These are phyloP conservation scores for Agrocybe chaxingu DNA, from an alignment of 768 basidiomycete species.

Conservation along the genomic window DNA sequence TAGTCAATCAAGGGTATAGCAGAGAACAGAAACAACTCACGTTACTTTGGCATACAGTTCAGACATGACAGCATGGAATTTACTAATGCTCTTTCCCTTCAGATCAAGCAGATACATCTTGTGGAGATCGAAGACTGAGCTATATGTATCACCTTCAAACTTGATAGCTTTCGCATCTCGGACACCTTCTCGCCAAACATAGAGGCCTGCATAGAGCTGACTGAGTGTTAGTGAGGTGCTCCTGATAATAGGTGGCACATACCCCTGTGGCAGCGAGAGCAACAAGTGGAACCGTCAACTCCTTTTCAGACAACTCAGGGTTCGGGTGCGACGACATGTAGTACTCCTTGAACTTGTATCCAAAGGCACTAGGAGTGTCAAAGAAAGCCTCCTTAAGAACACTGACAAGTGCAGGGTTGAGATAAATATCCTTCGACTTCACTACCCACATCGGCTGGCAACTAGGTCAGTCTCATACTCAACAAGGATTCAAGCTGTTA, in stretches of 20 bases:
- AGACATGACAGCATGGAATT: conserved; percentile 1
- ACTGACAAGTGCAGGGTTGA: conserved; percentile 3
- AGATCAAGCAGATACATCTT: neutral
- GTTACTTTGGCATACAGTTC: too few relatives aligned
- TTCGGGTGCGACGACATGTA: conserved; percentile 2
- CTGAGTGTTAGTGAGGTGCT: neutral
- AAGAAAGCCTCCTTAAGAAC: conserved; percentile 3
- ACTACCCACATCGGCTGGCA: conserved; percentile 2
- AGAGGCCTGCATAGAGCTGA: conserved; percentile 2
- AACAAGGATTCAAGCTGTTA: neutral
- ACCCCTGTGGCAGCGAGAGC: conserved; percentile 8
- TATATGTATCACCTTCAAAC: conserved; percentile 2
- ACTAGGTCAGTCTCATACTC: neutral
- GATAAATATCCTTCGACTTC: conserved; percentile 4
- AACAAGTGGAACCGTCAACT: conserved; percentile 7
- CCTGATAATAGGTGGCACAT: neutral
- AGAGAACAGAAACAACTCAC: too few relatives aligned
- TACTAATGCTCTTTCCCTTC: neutral
- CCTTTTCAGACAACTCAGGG: neutral
- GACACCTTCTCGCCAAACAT: neutral
- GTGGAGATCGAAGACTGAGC: neutral
- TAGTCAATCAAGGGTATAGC: too few relatives aligned
- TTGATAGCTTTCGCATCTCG: neutral
- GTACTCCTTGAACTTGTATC: conserved; percentile 6
- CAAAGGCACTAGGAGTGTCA: neutral